Percentiles rank a stretch among this genome's conserved stretches.
Conservation (phyloP, 164 flowering plant species). For the Berberis vulgaris region DNA sequence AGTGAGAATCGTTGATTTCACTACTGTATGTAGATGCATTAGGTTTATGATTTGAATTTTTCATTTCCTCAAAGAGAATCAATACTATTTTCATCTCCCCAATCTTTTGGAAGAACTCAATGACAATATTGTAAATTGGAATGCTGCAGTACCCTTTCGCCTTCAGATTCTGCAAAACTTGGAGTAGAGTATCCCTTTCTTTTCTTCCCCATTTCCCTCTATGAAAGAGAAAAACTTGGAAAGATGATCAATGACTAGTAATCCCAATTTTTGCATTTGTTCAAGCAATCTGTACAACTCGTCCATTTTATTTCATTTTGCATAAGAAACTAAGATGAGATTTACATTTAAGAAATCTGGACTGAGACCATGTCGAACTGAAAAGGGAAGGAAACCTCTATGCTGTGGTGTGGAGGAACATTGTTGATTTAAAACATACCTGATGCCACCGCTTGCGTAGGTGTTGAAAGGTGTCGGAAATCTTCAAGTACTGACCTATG, state of each 20-base stretch:
- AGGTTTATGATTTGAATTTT: slow-evolving; percentile 31
- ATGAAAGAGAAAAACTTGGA: slow-evolving; percentile 48
- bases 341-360: slow-evolving; percentile 61
- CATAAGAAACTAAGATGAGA: slow-evolving; percentile 61
- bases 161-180: slow-evolving; percentile 54
- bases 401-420: too few species aligned
- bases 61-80: slow-evolving; percentile 51
- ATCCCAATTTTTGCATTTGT: slow-evolving; percentile 51
- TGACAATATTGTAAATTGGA: slow-evolving; percentile 58
- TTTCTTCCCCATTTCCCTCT: slow-evolving; percentile 36
- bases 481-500: too few species aligned
- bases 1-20: slow-evolving; percentile 70
- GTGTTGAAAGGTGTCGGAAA: too few species aligned
- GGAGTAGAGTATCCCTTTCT: slow-evolving; percentile 36
- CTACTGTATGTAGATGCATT: slow-evolving; percentile 53
- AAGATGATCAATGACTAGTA: slow-evolving; percentile 42
- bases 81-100: slow-evolving; percentile 54
- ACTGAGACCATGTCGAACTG: slow-evolving; percentile 55
- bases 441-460: too few species aligned
- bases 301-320: slow-evolving; percentile 44
- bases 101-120: slow-evolving; percentile 45
- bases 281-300: slow-evolving; percentile 48
- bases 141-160: slow-evolving; percentile 42
- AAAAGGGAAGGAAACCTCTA: too few species aligned
- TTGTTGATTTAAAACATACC: too few species aligned